Conservation (phyloP, 1,139 yeast species). For the Scheffersomyces quercinus region DNA sequence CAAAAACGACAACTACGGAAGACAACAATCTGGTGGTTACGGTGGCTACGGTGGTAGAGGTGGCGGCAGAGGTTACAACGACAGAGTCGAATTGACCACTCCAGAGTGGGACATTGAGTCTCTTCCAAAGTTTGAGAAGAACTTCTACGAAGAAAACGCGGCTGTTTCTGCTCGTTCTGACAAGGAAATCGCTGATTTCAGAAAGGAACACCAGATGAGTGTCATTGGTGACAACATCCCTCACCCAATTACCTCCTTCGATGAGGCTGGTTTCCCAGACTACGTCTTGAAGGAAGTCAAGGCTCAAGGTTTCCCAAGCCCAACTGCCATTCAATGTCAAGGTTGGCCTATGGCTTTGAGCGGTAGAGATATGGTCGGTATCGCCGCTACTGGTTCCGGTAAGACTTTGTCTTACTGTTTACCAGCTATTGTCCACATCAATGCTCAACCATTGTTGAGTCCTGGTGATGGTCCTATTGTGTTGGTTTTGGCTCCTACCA, state of each 20-base stretch:
- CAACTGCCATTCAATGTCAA: constrained; percentile 97
- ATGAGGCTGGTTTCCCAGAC: constrained; percentile 96
- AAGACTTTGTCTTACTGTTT: constrained; percentile 95
- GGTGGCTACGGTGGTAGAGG: constrained; percentile 34
- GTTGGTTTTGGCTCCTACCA: constrained; percentile 94
- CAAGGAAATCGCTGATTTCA: constrained; percentile 69
- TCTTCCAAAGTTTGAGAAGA: constrained; percentile 90
- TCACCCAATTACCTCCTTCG: constrained; percentile 88
- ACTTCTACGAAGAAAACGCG: constrained; percentile 87
- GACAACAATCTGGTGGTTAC: constrained; percentile 34
- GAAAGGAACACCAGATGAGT: constrained; percentile 85
- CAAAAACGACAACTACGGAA: constrained; percentile 27
- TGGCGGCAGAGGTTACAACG: constrained; percentile 23
- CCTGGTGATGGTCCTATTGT: constrained; percentile 98
- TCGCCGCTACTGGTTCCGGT: constrained; percentile 99
- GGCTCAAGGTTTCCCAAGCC: constrained; percentile 89
- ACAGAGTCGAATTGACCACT: constrained; percentile 60
- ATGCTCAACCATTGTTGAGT: constrained; percentile 90
- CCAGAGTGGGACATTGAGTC: constrained; percentile 80
- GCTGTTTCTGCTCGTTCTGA: constrained; percentile 74
- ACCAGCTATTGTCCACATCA: constrained; percentile 96
- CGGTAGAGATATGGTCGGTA: constrained; percentile 99
- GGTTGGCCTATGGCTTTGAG: constrained; percentile 99
- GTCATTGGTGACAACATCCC: constrained; percentile 84
- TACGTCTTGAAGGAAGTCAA: constrained; percentile 88